A percentile compares a stretch with the other conserved stretches of the same genome.
Conservation (phyloP, 805 yeast species). For the Yamadazyma ubonensis region DNA sequence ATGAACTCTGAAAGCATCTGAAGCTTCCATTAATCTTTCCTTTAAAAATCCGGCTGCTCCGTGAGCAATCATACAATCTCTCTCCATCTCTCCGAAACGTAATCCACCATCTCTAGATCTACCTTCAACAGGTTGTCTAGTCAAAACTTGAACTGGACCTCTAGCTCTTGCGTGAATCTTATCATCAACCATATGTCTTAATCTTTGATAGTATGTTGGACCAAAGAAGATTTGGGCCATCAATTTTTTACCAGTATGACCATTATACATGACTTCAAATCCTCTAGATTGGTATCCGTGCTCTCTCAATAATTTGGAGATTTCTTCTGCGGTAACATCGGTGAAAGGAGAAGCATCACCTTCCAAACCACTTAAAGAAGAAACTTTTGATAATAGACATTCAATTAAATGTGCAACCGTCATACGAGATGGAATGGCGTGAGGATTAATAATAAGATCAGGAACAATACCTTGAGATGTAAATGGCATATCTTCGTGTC, state of each 20-base stretch:
- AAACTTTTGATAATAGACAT: slow-evolving; percentile 93
- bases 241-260: slow-evolving; percentile 96
- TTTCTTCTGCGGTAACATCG: slow-evolving; percentile 96
- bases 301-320: slow-evolving; percentile 86
- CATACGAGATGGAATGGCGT: slow-evolving; percentile 99
- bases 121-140: slow-evolving; percentile 99
- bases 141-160: slow-evolving; percentile 96
- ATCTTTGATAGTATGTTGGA: slow-evolving; percentile 98
- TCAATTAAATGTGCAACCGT: slow-evolving; percentile 99
- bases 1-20: slow-evolving; percentile 98
- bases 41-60: slow-evolving; percentile 98
- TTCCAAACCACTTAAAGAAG: slow-evolving; percentile 91
- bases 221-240: slow-evolving; percentile 99
- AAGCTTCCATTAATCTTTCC: slow-evolving; percentile 98
- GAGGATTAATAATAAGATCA: slow-evolving; percentile 96
- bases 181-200: slow-evolving; percentile 99
- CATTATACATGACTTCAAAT: slow-evolving; percentile 97
- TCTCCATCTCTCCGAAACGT: slow-evolving; percentile 99
- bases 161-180: slow-evolving; percentile 99
- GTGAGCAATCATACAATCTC: slow-evolving; percentile 99
- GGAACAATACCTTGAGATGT: slow-evolving; percentile 95
- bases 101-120: slow-evolving; percentile 99
- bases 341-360: slow-evolving; percentile 99
- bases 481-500: slow-evolving; percentile 99
- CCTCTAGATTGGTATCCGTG: slow-evolving; percentile 98